These are phyloP conservation scores for Didymellaceae sp. DNA, from an alignment of 2,329 filamentous ascomycete genomes.

Conservation along the genomic window DNA sequence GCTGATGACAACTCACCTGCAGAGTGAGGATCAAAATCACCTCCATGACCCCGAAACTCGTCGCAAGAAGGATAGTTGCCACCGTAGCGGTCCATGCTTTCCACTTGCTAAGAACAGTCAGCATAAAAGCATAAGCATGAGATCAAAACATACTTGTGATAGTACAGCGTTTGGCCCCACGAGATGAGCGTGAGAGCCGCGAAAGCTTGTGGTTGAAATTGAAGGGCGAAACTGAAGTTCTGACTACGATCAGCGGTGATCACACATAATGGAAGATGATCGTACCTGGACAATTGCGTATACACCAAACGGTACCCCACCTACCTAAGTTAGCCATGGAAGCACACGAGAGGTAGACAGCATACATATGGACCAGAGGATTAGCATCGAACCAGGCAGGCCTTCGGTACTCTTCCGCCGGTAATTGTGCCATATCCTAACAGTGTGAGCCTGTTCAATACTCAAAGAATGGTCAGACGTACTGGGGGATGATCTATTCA, in stretches of 20 bases:
- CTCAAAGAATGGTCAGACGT: slow-evolving; percentile 5
- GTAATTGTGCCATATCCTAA: slow-evolving; percentile 67
- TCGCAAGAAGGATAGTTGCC: slow-evolving; percentile 50
- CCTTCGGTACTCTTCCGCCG: slow-evolving; percentile 66
- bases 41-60: slow-evolving; percentile 61
- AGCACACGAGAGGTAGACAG: background rate
- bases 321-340: slow-evolving; percentile 26
- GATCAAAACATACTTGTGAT: slow-evolving; percentile 51
- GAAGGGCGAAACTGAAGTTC: slow-evolving; percentile 62
- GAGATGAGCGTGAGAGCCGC: slow-evolving; percentile 56
- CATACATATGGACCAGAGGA: slow-evolving; percentile 66
- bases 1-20: slow-evolving; percentile 50
- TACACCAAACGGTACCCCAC: slow-evolving; percentile 57
- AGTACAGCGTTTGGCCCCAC: slow-evolving; percentile 62
- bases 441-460: background rate
- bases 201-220: slow-evolving; percentile 63
- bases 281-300: slow-evolving; percentile 59
- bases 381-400: slow-evolving; percentile 66
- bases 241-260: slow-evolving; percentile 31
- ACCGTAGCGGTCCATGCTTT: slow-evolving; percentile 55
- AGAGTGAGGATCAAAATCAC: slow-evolving; percentile 64
- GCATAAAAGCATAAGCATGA: background rate
- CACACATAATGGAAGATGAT: background rate
- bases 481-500: slow-evolving; percentile 45
- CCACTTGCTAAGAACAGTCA: slow-evolving; percentile 52